Percentiles rank a stretch among this genome's conserved stretches.
Conservation (phyloP, 495 filamentous ascomycete genomes). For the Cairneyella variabilis region DNA sequence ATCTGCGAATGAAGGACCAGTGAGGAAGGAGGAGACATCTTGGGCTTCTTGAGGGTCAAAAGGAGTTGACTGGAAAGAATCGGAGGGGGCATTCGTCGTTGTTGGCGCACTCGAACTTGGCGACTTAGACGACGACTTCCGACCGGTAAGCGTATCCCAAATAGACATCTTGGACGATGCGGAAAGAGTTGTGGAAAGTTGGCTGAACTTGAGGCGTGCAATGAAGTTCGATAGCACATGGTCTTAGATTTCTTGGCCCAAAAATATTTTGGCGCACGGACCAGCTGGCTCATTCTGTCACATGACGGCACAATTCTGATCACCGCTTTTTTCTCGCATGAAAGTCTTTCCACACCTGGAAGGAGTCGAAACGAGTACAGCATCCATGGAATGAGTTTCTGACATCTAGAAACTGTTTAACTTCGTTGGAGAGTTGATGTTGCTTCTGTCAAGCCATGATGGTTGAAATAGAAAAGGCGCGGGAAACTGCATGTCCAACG, state of each 20-base stretch:
- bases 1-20: conserved; percentile 66
- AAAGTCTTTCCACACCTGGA: too few relatives aligned
- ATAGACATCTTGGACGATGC: conserved; percentile 54
- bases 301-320: too few relatives aligned
- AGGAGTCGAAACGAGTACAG: too few relatives aligned
- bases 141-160: conserved; percentile 85
- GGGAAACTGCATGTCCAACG: neutral
- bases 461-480: too few relatives aligned
- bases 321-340: too few relatives aligned
- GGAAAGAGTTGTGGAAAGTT: neutral
- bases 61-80: conserved; percentile 48
- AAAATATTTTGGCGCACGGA: conserved; percentile 2
- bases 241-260: neutral
- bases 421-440: too few relatives aligned
- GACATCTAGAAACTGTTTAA: too few relatives aligned
- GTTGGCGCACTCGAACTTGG: conserved; percentile 23
- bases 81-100: conserved; percentile 22
- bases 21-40: conserved; percentile 80
- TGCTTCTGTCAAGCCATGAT: too few relatives aligned
- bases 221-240: neutral
- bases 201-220: neutral
- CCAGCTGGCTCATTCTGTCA: too few relatives aligned
- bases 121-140: conserved; percentile 50
- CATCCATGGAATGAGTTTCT: too few relatives aligned
- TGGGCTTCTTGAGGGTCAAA: conserved; percentile 68